Evolutionary conservation across 768 basidiomycete genomes (phyloP).

Genomic region (Sporobolomyces pararoseus): DNA sequence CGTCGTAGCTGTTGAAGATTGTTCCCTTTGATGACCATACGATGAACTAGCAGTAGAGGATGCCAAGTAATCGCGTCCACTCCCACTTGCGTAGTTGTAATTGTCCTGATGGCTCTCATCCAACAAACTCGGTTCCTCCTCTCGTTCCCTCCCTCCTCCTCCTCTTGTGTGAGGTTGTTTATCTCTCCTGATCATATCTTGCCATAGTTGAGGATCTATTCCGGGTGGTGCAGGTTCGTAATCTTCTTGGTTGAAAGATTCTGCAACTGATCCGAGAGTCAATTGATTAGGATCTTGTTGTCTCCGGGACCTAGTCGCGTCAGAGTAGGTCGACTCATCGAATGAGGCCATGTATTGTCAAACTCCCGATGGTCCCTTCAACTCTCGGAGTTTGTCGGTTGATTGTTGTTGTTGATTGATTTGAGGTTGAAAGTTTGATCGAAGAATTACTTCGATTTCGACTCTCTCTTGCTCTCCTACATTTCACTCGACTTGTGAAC

Average conservation of each 20-base stretch:
- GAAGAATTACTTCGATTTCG: too few species aligned
- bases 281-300: not conserved
- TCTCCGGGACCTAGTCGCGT: not conserved
- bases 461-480: conserved; percentile 2
- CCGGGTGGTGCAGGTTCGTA: conserved; percentile 29
- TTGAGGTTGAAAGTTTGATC: too few species aligned
- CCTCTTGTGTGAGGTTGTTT: conserved; percentile 1
- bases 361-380: too few species aligned
- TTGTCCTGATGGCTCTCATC: too few species aligned
- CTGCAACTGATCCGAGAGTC: conserved; percentile 19
- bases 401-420: too few species aligned
- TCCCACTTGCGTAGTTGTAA: too few species aligned
- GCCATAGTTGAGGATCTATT: conserved; percentile 6
- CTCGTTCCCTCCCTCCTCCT: not conserved
- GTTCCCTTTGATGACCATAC: too few species aligned
- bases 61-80: too few species aligned
- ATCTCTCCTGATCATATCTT: not conserved
- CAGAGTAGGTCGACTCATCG: not conserved
- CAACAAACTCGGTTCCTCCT: not conserved
- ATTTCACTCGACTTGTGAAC: too few species aligned
- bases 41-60: too few species aligned
- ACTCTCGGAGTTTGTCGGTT: too few species aligned
- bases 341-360: not conserved
- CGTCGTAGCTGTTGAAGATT: too few species aligned
- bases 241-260: conserved; percentile 17